Evolutionary conservation across 345 rosid species (phyloP).

Genomic region (Citrus medica): DNA sequence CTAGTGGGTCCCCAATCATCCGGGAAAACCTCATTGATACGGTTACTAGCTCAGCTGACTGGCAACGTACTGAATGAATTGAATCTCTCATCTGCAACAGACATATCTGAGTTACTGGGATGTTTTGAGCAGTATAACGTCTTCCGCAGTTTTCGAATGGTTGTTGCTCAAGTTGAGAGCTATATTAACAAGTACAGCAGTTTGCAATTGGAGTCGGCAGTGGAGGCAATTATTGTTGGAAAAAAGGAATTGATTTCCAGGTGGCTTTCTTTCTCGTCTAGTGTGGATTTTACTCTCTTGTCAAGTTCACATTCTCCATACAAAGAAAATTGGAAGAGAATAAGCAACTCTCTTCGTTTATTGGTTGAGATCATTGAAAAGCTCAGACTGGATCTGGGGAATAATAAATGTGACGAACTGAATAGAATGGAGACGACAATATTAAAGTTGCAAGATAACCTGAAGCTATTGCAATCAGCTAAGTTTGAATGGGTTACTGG

Average conservation of each 20-base stretch:
- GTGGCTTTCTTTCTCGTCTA: constrained; percentile 66
- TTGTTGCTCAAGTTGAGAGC: constrained; percentile 57
- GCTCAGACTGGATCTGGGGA: constrained; percentile 44
- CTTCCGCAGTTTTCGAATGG: constrained; percentile 59
- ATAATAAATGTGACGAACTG: constrained; percentile 36
- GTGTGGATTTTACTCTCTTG: constrained; percentile 32
- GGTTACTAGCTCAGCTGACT: constrained; percentile 73
- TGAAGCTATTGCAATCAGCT: constrained; percentile 44
- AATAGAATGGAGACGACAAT: constrained; percentile 45
- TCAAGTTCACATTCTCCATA: constrained; percentile 31
- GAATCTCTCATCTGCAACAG: constrained; percentile 87
- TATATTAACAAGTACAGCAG: constrained; percentile 66
- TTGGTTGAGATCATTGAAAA: constrained; percentile 47
- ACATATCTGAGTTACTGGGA: constrained; percentile 92
- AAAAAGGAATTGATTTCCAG: constrained; percentile 43
- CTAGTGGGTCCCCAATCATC: constrained; percentile 86
- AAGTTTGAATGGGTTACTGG: constrained; percentile 97
- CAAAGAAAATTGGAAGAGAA: constrained; percentile 24
- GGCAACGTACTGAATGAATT: constrained; percentile 77
- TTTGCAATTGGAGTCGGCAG: constrained; percentile 43
- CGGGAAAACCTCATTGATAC: constrained; percentile 88
- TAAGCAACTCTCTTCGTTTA: constrained; percentile 40
- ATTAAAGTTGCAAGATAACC: constrained; percentile 49
- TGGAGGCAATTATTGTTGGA: constrained; percentile 34
- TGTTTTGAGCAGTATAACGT: constrained; percentile 94